Evolutionary conservation across 768 basidiomycete species (phyloP).

Genomic region (Sporobolomyces pararoseus): DNA sequence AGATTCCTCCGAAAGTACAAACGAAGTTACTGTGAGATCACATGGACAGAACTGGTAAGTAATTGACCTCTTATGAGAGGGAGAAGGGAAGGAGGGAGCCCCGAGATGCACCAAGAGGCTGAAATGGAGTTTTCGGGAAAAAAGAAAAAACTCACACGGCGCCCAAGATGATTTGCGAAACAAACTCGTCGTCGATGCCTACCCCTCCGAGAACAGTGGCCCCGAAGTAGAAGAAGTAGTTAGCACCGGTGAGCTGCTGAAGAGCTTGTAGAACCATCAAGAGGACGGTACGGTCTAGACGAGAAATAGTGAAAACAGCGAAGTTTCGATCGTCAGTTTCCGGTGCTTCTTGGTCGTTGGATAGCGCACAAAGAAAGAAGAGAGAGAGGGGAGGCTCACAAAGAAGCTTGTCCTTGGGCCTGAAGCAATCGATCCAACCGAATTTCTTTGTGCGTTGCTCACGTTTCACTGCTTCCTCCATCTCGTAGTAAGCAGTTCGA

Average conservation of each 20-base stretch:
- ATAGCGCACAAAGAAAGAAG: no score
- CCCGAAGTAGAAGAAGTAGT: slow-evolving; percentile 45
- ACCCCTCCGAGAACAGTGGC: slow-evolving; percentile 64
- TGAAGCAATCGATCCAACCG: slow-evolving; percentile 70
- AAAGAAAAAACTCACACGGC: slow-evolving; percentile 68
- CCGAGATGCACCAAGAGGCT: no score
- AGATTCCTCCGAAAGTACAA: slow-evolving; percentile 57
- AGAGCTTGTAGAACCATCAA: slow-evolving; percentile 65
- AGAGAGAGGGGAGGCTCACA: slow-evolving; percentile 50
- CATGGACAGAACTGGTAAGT: no score
- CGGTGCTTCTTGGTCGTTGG: no score
- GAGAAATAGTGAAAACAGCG: neutral
- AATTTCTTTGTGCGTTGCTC: slow-evolving; percentile 53
- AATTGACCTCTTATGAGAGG: no score
- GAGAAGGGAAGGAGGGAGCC: no score
- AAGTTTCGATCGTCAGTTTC: neutral
- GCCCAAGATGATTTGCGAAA: slow-evolving; percentile 72
- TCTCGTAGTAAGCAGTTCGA: slow-evolving; percentile 54
- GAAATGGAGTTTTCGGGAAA: slow-evolving; percentile 46
- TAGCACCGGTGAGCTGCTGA: slow-evolving; percentile 61
- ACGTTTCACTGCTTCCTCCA: slow-evolving; percentile 56
- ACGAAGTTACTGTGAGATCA: slow-evolving; percentile 33
- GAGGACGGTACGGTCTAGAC: slow-evolving; percentile 38
- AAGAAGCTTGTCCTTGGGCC: slow-evolving; percentile 56
- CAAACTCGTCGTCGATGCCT: slow-evolving; percentile 63